Evolutionary conservation across 176 grass and related monocot species (phyloP).

Genomic region (Carex cristatella): DNA sequence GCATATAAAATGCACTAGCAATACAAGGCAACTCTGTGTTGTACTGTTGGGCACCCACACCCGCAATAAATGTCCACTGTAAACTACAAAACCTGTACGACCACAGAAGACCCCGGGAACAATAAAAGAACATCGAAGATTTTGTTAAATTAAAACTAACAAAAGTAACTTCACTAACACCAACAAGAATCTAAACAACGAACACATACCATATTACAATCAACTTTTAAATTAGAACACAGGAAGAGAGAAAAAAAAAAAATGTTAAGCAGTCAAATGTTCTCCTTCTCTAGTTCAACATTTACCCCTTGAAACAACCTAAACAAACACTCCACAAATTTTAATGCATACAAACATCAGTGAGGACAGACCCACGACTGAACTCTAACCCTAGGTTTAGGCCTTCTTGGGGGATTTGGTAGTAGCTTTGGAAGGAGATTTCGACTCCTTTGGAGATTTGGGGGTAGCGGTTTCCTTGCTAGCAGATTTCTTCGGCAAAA

Average conservation of each 20-base stretch:
- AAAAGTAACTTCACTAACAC: constrained; percentile 1
- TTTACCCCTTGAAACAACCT: constrained; percentile 18
- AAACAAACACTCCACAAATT: constrained; percentile 30
- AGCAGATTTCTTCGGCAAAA: constrained; percentile 54
- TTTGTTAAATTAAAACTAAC: not conserved
- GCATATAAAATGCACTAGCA: not conserved
- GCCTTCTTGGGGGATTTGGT: constrained; percentile 61
- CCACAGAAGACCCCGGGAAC: not conserved
- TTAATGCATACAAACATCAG: constrained; percentile 32
- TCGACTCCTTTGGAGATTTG: constrained; percentile 52
- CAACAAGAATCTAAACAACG: not conserved
- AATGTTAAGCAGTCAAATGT: constrained; percentile 22
- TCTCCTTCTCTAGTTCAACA: constrained; percentile 6
- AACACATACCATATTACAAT: constrained; percentile 13
- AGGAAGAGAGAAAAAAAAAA: not conserved
- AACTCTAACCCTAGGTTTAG: constrained; percentile 12
- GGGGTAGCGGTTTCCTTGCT: constrained; percentile 36
- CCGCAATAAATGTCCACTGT: not conserved
- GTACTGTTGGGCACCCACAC: not conserved
- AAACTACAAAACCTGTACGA: not conserved
- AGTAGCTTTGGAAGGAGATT: constrained; percentile 55
- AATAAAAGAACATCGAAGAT: not conserved
- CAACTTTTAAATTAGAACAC: constrained; percentile 7
- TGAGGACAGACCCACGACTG: constrained; percentile 8
- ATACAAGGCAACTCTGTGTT: not conserved